phyloP scores from a whole-genome alignment of 2,329 filamentous ascomycete genomes.

The Aspergillus sp. region DNA sequence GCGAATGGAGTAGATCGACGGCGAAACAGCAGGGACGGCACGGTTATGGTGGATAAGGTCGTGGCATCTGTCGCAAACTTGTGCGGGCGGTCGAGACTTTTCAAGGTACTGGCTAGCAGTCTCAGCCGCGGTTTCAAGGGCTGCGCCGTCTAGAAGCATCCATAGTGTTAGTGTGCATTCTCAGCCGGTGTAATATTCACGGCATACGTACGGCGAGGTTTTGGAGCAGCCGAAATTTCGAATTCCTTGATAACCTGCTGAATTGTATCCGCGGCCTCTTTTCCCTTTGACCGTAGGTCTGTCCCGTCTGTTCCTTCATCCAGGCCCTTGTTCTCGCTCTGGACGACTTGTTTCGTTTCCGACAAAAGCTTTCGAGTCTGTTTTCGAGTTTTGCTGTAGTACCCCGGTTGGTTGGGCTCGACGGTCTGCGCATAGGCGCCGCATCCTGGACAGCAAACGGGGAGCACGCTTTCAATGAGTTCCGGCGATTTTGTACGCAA shows the following conservation, averaged over 20 bases:
- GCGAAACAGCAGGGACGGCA: constrained; percentile 73
- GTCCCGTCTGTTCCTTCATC: constrained; percentile 17
- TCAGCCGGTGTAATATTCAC: background rate
- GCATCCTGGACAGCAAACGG: constrained; percentile 60
- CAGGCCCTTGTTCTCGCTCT: constrained; percentile 2
- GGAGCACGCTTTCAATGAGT: constrained; percentile 35
- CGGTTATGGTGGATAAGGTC: constrained; percentile 72
- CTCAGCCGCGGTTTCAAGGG: constrained; percentile 20
- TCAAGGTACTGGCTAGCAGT: constrained; percentile 21
- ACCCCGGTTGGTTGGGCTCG: constrained; percentile 56
- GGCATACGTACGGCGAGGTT: constrained; percentile 13
- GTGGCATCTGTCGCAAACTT: constrained; percentile 83
- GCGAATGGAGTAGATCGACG: constrained; percentile 74
- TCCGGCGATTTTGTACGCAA: constrained; percentile 12
- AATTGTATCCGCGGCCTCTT: constrained; percentile 10
- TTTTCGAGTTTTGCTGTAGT: constrained; percentile 53
- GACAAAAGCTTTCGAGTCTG: constrained; percentile 42
- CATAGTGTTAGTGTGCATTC: constrained; percentile 1
- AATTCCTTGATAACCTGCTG: constrained; percentile 6
- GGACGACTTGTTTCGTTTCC: constrained; percentile 14
- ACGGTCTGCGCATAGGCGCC: constrained; percentile 60
- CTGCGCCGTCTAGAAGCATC: constrained; percentile 16
- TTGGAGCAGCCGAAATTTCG: constrained; percentile 4
- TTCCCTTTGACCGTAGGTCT: constrained; percentile 3
- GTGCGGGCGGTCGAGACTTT: constrained; percentile 16